These are phyloP conservation scores for Zizania latifolia DNA, from an alignment of 176 grass and related monocot genomes.

Conservation along the genomic window DNA sequence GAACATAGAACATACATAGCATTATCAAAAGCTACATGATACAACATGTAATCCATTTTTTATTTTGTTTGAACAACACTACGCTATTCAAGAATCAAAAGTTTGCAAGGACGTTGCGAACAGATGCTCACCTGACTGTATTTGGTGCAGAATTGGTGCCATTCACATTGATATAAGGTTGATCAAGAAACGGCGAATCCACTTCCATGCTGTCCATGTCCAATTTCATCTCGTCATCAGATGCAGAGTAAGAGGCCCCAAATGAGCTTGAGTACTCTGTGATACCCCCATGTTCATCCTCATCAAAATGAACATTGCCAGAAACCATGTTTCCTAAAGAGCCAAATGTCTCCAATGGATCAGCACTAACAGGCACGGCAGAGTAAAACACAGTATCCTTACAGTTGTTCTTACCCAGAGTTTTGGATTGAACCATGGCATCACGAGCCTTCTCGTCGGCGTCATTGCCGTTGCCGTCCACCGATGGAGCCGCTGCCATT, in stretches of 20 bases:
- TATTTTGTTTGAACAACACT: not conserved
- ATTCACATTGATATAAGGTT: not conserved
- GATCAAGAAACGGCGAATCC: conserved; percentile 45
- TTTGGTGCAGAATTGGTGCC: not conserved
- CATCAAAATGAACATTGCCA: not conserved
- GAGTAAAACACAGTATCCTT: not conserved
- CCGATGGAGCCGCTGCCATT: conserved; percentile 1
- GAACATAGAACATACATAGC: not conserved
- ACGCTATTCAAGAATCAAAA: not conserved
- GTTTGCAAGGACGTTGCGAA: not conserved
- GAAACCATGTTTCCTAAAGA: not conserved
- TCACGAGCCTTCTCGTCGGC: not conserved
- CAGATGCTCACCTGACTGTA: conserved; percentile 37
- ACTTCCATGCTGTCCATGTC: conserved; percentile 39
- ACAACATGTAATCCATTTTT: not conserved
- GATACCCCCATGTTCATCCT: conserved; percentile 31
- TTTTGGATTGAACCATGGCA: not conserved
- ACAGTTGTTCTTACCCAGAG: not conserved
- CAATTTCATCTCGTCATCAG: conserved; percentile 35
- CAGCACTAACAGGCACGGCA: not conserved
- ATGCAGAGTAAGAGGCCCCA: conserved; percentile 43
- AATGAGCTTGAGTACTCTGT: conserved; percentile 88
- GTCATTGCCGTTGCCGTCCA: not conserved
- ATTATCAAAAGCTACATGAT: not conserved
- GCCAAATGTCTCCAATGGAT: not conserved